Conservation (phyloP, 1,139 yeast genomes). For the Blastobotrys malaysiensis region DNA sequence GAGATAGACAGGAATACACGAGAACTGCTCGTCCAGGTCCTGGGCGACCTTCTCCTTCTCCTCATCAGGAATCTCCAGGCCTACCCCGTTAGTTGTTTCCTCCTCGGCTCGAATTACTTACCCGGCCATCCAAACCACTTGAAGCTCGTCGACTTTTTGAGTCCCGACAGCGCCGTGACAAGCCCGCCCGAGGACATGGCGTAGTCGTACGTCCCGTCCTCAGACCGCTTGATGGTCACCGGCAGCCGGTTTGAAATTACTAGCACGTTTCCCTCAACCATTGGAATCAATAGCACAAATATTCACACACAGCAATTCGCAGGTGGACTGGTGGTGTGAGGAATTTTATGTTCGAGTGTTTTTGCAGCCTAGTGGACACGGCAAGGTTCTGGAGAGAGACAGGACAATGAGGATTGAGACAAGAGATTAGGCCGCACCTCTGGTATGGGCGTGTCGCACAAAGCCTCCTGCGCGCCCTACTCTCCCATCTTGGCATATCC, state of each 20-base stretch:
- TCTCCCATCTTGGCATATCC: neutral
- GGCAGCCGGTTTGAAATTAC: constrained; percentile 95
- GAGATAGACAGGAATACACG: constrained; percentile 85
- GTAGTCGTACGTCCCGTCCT: constrained; percentile 60
- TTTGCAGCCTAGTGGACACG: neutral
- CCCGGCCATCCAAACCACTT: constrained; percentile 99
- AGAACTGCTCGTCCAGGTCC: constrained; percentile 72
- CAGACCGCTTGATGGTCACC: constrained; percentile 73
- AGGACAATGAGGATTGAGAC: neutral
- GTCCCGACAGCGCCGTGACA: constrained; percentile 91
- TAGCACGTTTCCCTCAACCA: constrained; percentile 54
- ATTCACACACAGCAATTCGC: neutral
- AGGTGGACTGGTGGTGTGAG: neutral
- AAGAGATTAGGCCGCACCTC: neutral
- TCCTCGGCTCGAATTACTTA: constrained; percentile 9
- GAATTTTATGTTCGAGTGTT: neutral
- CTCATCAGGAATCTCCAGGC: constrained; percentile 74
- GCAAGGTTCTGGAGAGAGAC: neutral
- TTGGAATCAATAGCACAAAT: constrained; percentile 3
- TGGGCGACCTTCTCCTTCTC: constrained; percentile 65
- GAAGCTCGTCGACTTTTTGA: constrained; percentile 77
- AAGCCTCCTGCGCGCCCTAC: neutral
- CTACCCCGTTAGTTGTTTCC: too few species aligned
- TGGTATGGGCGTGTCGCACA: neutral
- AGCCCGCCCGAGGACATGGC: constrained; percentile 96